Base-by-base conservation (phyloP, 345 rosid species). In the Erucastrum elatum region DNA sequence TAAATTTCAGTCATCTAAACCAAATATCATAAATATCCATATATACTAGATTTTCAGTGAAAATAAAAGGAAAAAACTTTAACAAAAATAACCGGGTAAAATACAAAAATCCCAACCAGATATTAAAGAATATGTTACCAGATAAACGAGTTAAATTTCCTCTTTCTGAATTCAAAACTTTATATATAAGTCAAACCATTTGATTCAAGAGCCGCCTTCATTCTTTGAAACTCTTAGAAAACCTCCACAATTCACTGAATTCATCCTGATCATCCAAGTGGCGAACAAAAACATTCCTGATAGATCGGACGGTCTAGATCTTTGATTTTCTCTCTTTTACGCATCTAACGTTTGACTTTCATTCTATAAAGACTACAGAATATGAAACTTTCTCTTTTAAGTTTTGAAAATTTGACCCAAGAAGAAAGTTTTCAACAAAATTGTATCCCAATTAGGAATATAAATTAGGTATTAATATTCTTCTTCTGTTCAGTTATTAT, bases 321-420 rank as follows among this genome's bases (percentile, higher is more conserved):
- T 13, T 31, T 49, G 10, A 4, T 5, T 9, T 25, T 15, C 21
- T 34, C 46, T 61, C 26, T 46, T 51, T 16, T 34, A 46, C 1
- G 74, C 80, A 11, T 61, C 55, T 34, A 61, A 34, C 25, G n/a
- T 69, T 62, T 70, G 56, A 66, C 66, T 58, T 56, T 66, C 12
- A 2, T 66, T n/a, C 11, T 9, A 3, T 39, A 51, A 4, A 49
- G 56, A n/a, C 17, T 51, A 51, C 56, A 46, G 16, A 46, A 46
- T 46, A 46, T 12, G 53, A 46, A 46, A 46, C 56, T 51, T 51
- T n/a, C 56, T 51, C 56, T 51, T 51, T 51, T 51, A 51, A n/a
- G 17, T 51, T 51, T n/a, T 51, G 2, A 51, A 51, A n/a, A 60
- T 27, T 39, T n/a, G 56, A 51, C 60, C 26, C 26, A 0, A 53